These are phyloP conservation scores for Crithidia expoeki DNA, from an alignment of 208 protist species.

Conservation along the genomic window DNA sequence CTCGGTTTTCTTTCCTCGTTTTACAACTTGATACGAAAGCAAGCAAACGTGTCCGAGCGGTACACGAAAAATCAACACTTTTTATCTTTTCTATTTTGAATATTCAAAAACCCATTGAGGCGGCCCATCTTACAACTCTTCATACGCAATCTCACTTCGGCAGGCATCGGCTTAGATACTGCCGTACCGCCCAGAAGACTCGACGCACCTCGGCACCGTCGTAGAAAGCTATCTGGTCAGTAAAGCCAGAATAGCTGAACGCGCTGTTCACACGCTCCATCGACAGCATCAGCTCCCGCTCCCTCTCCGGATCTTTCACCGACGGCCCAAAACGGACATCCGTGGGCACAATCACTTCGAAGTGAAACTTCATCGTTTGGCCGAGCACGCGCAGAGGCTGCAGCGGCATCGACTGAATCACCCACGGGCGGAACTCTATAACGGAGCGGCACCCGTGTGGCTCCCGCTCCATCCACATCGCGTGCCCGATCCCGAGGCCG, in stretches of 20 bases:
- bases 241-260: conserved; percentile 34
- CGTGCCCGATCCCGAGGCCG: conserved; percentile 54
- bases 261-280: conserved; percentile 21
- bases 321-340: conserved; percentile 40
- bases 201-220: conserved; percentile 24
- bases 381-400: conserved; percentile 31
- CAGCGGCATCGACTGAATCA: conserved; percentile 27
- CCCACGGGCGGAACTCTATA: conserved; percentile 59
- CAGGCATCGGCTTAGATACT: conserved; percentile 29
- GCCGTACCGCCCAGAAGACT: conserved; percentile 16
- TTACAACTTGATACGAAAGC: too few relatives aligned
- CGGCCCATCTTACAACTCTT: neutral
- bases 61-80: neutral
- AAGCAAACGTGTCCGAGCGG: too few relatives aligned
- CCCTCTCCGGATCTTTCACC: conserved; percentile 22
- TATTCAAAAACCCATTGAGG: too few relatives aligned
- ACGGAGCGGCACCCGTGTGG: conserved; percentile 37
- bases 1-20: too few relatives aligned
- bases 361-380: conserved; percentile 30
- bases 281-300: conserved; percentile 31
- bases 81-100: too few relatives aligned
- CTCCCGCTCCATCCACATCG: conserved; percentile 57
- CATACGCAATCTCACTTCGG: neutral
- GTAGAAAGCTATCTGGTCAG: conserved; percentile 41
- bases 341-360: conserved; percentile 24